Base-by-base conservation (phyloP, 495 filamentous ascomycete genomes). In the Cercophora scortea region DNA sequence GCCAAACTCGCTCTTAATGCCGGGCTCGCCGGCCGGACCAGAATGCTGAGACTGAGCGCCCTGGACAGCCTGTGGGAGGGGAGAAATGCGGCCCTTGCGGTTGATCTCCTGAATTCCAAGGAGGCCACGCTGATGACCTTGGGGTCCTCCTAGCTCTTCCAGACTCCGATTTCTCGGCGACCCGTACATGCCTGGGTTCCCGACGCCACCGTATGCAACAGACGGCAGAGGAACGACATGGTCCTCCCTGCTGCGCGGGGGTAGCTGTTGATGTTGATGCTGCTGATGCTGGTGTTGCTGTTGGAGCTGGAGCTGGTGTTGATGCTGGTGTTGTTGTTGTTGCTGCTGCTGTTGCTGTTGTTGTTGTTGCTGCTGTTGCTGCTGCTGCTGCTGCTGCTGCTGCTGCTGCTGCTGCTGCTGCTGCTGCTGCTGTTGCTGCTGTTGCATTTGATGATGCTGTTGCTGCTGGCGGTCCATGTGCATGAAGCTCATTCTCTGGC, bases 1-100 rank as follows among this genome's bases (percentile, higher is more conserved):
- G 8, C 89, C 89, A 62, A 95, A 87, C 60, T 95, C 90, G 63
- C 83, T 90, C 75, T 95, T 95, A 61, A 96, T 90, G 9, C 82
- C 82, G 0, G 90, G 84, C 58, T 94, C 89, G 6, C 83, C 86
- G 18, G 81, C 81, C 2, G 88, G 86, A 12, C 86, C 86, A 35
- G 84, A 75, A 35, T 82, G 77, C 56, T 88, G 86, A 33, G 83
- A 86, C 69, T 94, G 89, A 6, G 89, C 90, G 15, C 90, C 90
- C 61, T 96, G 90, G 3, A 96, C 90, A 9, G 90, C 90, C 68
- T 96, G 90, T 6, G 90, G 90, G 13, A 95, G 72, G 0, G 90
- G 90, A 18, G 90, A 95, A 15, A 79, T 61, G 12, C 84, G 76
- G 0, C 83, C 84, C 51, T 78, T 79, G 33, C 84, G 78, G 60